Evolutionary conservation across 2,329 filamentous ascomycete species (phyloP), one percentile per base, ranked within the genome.

Genomic region (Talaromyces sp.): DNA sequence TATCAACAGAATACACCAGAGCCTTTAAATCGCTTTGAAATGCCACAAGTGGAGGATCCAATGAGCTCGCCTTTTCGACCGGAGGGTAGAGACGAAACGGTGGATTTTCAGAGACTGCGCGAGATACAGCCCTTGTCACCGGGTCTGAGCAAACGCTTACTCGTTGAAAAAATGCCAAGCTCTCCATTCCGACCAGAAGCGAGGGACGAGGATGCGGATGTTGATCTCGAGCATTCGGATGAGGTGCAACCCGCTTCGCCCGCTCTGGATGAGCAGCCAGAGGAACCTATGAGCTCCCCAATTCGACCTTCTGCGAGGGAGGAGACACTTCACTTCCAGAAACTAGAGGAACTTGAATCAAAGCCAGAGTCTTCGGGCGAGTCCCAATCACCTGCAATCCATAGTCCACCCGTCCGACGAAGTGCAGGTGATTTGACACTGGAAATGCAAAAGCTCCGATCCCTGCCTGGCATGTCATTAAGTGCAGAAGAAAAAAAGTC

Each of bases 41-140:
- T 51, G 22, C 22, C 32, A 7, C 51, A 54, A 16, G 42, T 42
- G 22, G 56, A 61, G 11, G 54, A 61, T 17, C 62, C 63, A 1
- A 64, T 65, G 24, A 75, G 71, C 51, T 75, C 73, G 1, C 73
- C 73, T 0, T 75, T 75, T 47, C 66, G 69, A 24, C 59, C 59
- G 9, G 57, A 68, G 40, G 65, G 44, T 4, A 56, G 62, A 39
- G 69, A 72, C 27, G 65, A 68, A 39, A 70, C 69, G 4, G 66
- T 64, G 13, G 68, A 70, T 42, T 53, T 67, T 20, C 57, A 63
- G 16, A 63, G 56, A 41, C 36, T 65, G 30, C 60, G 54, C 10
- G 58, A 62, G 11, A 33, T 53, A 4, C 54, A 61, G 24, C 54
- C 49, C 1, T 42, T 58, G 51, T 61, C 60, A 3, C 47, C 60